Percentiles rank a stretch among this genome's conserved stretches.
Conservation (phyloP, 1,139 yeast species). For the Debaryomyces sp. region DNA sequence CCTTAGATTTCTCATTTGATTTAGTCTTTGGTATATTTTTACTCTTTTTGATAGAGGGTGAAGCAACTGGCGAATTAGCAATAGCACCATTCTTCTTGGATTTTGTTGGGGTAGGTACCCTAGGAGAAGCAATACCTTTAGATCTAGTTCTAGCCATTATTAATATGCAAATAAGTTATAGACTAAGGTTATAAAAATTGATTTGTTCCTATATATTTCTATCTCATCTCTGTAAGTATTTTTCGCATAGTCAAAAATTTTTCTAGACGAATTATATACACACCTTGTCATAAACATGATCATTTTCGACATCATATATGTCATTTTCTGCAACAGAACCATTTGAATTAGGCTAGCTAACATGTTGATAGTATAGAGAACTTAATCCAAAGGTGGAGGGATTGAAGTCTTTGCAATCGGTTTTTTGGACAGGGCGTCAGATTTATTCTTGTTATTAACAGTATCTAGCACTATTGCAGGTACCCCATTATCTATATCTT, state of each 20-base stretch:
- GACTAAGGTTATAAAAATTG: neutral
- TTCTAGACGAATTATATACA: conserved; percentile 3
- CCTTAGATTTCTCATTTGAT: conserved; percentile 6
- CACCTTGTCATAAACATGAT: neutral
- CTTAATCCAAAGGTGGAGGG: conserved; percentile 15
- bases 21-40: conserved; percentile 12
- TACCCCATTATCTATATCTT: conserved; percentile 37
- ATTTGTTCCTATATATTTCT: conserved; percentile 3
- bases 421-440: conserved; percentile 4
- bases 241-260: conserved; percentile 4
- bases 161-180: neutral
- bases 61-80: conserved; percentile 19
- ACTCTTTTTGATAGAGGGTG: conserved; percentile 21
- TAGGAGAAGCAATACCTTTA: conserved; percentile 25
- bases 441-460: conserved; percentile 14
- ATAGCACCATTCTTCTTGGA: conserved; percentile 15
- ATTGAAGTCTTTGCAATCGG: conserved; percentile 19
- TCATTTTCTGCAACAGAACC: neutral
- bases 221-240: conserved; percentile 6
- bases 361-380: neutral
- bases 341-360: neutral
- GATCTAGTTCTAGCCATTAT: conserved; percentile 38
- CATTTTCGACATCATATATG: neutral
- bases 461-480: conserved; percentile 44
- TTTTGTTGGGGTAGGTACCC: conserved; percentile 19